Evolutionary conservation across 345 rosid genomes (phyloP), one percentile per base, ranked within the genome.

Genomic region (Ailanthus altissimus): DNA sequence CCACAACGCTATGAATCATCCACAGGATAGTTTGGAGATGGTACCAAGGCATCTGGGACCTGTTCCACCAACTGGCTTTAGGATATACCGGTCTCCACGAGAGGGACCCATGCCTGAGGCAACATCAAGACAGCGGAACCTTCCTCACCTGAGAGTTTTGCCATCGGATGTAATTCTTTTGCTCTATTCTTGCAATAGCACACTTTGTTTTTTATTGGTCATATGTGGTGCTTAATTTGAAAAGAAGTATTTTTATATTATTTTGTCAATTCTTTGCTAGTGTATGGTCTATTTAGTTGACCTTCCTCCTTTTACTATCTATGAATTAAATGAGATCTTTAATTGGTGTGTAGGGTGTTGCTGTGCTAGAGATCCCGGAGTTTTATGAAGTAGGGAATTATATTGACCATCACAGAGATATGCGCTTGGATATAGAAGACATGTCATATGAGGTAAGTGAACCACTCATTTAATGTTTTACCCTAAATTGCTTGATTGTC

Each of bases 341-440:
- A 57, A 13, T 70, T 78, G 32, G n/a, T 73, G 46, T 83, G 59
- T 68, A 94, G 98, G 98, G 91, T 59, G 86, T 86, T 82, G 94
- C 97, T 11, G 14, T 88, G 32, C 83, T 90, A 6, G 94, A 87
- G 78, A 80, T 83, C 40, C 86, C 89, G 32, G 89, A 83, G 70
- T 84, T 77, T 73, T 84, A 87, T 78, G 86, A 86, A 73, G 86
- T 77, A 26, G 91, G 80, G 51, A 84, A 84, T 80, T 71, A 82
- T 59, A 67, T 82, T 21, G 98, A 91, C 76, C 89, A 85, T 86
- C 97, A 94, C 79, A 86, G 90, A 78, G 98, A 88, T 70, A 90
- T 94, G 98, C 98, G 98, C 42, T 79, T 94, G 88, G 97, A 94
- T 81, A 91, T 90, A 73, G 98, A 92, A 84, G 88, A 90, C 74